Conservation (phyloP, 805 yeast genomes). For the Candida berthetii region DNA sequence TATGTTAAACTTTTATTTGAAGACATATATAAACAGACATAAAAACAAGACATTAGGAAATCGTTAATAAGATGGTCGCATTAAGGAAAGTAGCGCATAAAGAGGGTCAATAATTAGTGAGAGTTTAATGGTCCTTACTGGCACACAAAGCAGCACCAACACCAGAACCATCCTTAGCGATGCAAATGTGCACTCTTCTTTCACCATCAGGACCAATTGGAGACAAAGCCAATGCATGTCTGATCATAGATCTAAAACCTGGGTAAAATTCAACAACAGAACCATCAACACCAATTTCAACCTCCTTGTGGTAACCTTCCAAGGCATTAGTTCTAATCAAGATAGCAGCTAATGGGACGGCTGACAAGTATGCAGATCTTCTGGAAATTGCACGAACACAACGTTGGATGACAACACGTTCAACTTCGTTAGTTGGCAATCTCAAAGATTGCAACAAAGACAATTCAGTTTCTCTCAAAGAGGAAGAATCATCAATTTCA, state of each 20-base stretch:
- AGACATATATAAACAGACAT: too few species aligned
- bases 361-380: constrained; percentile 86
- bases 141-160: constrained; percentile 98
- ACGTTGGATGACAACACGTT: constrained; percentile 66
- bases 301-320: constrained; percentile 55
- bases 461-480: constrained; percentile 63
- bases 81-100: too few species aligned
- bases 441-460: constrained; percentile 61
- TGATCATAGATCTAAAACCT: constrained; percentile 71
- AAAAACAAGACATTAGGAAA: too few species aligned
- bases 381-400: constrained; percentile 75
- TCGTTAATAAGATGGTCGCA: too few species aligned
- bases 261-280: constrained; percentile 93
- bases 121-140: too few species aligned
- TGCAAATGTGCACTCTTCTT: constrained; percentile 66
- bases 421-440: constrained; percentile 62
- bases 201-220: constrained; percentile 71
- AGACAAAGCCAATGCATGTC: constrained; percentile 69
- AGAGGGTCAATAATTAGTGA: too few species aligned
- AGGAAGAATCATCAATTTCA: constrained; percentile 78
- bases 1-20: too few species aligned
- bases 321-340: constrained; percentile 62
- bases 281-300: constrained; percentile 95
- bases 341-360: constrained; percentile 86
- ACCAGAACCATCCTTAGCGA: constrained; percentile 94